Base-by-base conservation (phyloP, 257 asterid genomes). In the Cruciata laevipes region DNA sequence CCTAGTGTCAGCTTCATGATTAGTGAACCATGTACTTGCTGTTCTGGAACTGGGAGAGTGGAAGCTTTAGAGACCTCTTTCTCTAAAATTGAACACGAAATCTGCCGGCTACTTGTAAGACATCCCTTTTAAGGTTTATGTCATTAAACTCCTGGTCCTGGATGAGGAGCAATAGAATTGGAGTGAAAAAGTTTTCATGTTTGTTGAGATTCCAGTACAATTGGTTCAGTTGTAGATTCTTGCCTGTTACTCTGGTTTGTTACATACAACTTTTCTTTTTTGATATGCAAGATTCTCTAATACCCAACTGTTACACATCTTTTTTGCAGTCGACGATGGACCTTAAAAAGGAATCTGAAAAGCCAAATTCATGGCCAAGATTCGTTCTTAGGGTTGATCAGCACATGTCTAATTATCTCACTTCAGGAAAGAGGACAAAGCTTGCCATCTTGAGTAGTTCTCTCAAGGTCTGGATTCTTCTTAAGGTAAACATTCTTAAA, bases 1-100 rank as follows among this genome's bases (percentile, higher is more conserved):
- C 99, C 99, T 27, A 90, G 99, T 78, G 99, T 93, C 68, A 75
- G 96, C 35, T 90, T 86, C 76, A 93, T 90, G 97, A 88, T 93
- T 76, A 93, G 95, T 78, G 96, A 93, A 81, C 96, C 96, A 51
- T 93, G 99, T 83, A 73, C 83, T 44, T 90, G 95, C 75, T 93
- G 99, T 74, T 89, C 81, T 78, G 99, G 90, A 38, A 88, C 95
- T 35, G 99, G 99, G 64, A 81, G 99, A 76, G 99, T 93, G 82
- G 95, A 86, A 82, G 96, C 97, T 73, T 79, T 93, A 75, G 97
- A 87, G 77, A 93, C 99, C 35, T 86, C 95, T 35, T 93, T 82
- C 81, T 93, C 99, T 67, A 93, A 88, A 77, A 90, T 90, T 69
- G 99, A 93, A 77, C 99, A 80, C 73, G 96, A 88, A 81, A 84